phyloP scores from a whole-genome alignment of 306 rosid species.

The Clitoria ternatea region DNA sequence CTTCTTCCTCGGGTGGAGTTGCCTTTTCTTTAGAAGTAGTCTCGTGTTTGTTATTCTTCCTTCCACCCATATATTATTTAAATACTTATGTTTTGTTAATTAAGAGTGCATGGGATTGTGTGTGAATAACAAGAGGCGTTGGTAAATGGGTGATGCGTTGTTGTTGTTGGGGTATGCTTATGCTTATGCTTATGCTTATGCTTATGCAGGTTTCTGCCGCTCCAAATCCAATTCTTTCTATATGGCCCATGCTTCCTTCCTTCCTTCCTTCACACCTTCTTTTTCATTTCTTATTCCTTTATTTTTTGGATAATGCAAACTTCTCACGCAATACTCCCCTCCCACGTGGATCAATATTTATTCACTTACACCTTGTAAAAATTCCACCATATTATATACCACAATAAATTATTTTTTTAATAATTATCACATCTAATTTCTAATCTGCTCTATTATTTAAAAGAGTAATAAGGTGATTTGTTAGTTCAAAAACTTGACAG shows the following conservation, averaged over 20 bases:
- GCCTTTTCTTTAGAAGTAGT: slow-evolving; percentile 43
- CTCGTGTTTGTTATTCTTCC: slow-evolving; percentile 36
- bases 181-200: slow-evolving; percentile 24
- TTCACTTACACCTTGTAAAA: neutral
- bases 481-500: no score
- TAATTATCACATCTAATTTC: no score
- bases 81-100: no score
- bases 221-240: slow-evolving; percentile 37
- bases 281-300: neutral
- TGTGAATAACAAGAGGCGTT: slow-evolving; percentile 21
- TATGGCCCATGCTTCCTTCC: slow-evolving; percentile 52
- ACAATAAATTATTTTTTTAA: no score
- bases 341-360: slow-evolving; percentile 20
- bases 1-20: slow-evolving; percentile 48
- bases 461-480: no score
- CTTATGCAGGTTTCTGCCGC: slow-evolving; percentile 49
- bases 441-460: no score
- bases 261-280: slow-evolving; percentile 2
- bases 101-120: slow-evolving; percentile 5
- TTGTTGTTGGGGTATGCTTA: slow-evolving; percentile 25
- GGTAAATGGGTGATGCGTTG: slow-evolving; percentile 29
- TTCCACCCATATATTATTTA: neutral
- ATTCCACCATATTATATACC: no score
- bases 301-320: slow-evolving; percentile 12
- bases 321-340: neutral